Conservation (phyloP, 768 basidiomycete genomes). For the Tricholoma terreum region DNA sequence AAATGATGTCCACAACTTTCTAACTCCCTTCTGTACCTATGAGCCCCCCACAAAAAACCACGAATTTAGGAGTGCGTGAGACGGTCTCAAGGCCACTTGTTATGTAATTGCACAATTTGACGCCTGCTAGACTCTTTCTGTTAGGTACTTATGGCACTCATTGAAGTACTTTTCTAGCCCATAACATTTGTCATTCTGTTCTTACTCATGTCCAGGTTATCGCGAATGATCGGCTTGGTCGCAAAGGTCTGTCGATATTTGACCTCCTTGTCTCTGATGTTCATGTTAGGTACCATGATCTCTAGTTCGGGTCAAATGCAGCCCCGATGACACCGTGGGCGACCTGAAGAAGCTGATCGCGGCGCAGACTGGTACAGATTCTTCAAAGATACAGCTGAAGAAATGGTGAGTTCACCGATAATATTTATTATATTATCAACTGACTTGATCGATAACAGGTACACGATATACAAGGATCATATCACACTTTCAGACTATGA, state of each 20-base stretch:
- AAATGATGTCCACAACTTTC: too few species aligned
- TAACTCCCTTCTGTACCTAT: too few species aligned
- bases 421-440: neutral
- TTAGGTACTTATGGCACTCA: constrained; percentile 27
- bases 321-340: constrained; percentile 92
- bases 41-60: too few species aligned
- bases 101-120: too few species aligned
- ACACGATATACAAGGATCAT: constrained; percentile 94
- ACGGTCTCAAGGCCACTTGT: too few species aligned
- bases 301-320: constrained; percentile 92
- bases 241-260: constrained; percentile 66
- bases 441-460: constrained; percentile 48
- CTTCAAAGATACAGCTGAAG: constrained; percentile 87
- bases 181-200: neutral
- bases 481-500: constrained; percentile 91
- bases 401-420: constrained; percentile 70
- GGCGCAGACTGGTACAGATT: constrained; percentile 90
- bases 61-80: too few species aligned
- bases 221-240: constrained; percentile 92
- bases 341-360: constrained; percentile 97
- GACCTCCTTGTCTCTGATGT: neutral
- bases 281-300: neutral
- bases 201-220: constrained; percentile 57
- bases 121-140: too few species aligned
- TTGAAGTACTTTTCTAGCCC: constrained; percentile 40